Evolutionary conservation across 2,329 filamentous ascomycete species (phyloP).

Genomic region (Hymenotorrendiella dingleyae): DNA sequence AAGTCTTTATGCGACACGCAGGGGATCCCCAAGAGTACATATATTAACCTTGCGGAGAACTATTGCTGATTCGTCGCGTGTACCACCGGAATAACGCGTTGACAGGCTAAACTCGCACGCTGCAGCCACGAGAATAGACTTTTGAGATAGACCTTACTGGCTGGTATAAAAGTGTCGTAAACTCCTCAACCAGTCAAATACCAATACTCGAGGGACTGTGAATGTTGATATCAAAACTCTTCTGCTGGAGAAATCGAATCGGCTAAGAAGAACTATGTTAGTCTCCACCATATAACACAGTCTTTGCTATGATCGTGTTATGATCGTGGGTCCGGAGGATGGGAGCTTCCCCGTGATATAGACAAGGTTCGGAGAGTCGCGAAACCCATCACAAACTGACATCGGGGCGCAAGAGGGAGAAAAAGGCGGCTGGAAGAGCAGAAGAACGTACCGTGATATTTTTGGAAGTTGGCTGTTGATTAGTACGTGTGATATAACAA

Average conservation of each 20-base stretch:
- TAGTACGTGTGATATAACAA: background rate
- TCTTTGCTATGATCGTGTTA: constrained; percentile 1
- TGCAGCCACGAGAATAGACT: constrained; percentile 8
- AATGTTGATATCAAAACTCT: constrained; percentile 1
- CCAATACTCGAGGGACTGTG: background rate
- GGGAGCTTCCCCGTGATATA: constrained; percentile 5
- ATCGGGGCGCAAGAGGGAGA: background rate
- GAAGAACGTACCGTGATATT: constrained; percentile 2
- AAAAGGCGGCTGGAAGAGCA: background rate
- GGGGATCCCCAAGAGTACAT: constrained; percentile 8
- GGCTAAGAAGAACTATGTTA: no score
- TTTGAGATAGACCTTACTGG: background rate
- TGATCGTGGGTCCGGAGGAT: constrained; percentile 2
- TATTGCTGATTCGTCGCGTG: constrained; percentile 8
- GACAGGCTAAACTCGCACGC: constrained; percentile 7
- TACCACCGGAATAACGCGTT: constrained; percentile 4
- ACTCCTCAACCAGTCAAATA: background rate
- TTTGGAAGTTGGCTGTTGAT: background rate
- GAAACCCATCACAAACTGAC: constrained; percentile 4
- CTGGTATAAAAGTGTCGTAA: constrained; percentile 1
- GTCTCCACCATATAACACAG: constrained; percentile 5
- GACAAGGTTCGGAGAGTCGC: constrained; percentile 4
- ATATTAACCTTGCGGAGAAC: constrained; percentile 7
- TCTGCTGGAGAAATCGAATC: constrained; percentile 6
- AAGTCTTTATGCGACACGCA: constrained; percentile 10